A percentile compares a stretch with the other conserved stretches of the same genome.
phyloP scores from a whole-genome alignment of 2,329 filamentous ascomycete species.

The Monilinia vaccinii-corymbosi region DNA sequence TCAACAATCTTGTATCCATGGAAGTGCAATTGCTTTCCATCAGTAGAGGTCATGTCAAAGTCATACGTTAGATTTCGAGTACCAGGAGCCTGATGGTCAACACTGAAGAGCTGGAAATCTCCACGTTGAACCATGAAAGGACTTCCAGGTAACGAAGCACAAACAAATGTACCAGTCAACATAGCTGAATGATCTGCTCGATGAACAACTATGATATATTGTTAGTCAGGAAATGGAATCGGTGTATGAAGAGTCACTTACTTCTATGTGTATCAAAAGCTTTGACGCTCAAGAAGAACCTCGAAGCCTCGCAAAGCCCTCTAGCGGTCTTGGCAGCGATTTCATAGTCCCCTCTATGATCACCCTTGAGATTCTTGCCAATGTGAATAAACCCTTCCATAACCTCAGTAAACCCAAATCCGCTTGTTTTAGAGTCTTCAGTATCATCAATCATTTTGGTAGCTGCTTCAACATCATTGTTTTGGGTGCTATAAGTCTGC shows the following conservation, averaged over 20 bases:
- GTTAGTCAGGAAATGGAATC: neutral
- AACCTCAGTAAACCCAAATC: slow-evolving; percentile 54
- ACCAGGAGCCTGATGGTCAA: slow-evolving; percentile 44
- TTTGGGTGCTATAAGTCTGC: slow-evolving; percentile 13
- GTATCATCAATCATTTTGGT: slow-evolving; percentile 31
- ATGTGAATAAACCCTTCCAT: slow-evolving; percentile 53
- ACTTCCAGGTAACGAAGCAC: slow-evolving; percentile 43
- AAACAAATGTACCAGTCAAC: slow-evolving; percentile 51
- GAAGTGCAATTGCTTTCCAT: slow-evolving; percentile 46
- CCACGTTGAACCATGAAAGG: slow-evolving; percentile 53
- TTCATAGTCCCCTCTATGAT: slow-evolving; percentile 43
- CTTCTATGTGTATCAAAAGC: slow-evolving; percentile 42
- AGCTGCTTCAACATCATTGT: slow-evolving; percentile 34
- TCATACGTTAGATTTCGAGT: slow-evolving; percentile 52
- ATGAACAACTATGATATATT: slow-evolving; percentile 30
- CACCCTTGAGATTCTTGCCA: slow-evolving; percentile 33
- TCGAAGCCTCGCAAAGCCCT: slow-evolving; percentile 45
- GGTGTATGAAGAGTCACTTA: slow-evolving; percentile 15
- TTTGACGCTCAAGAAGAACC: slow-evolving; percentile 51
- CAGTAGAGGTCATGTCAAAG: slow-evolving; percentile 48
- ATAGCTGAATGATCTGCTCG: slow-evolving; percentile 42
- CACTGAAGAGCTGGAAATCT: slow-evolving; percentile 47
- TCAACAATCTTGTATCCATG: slow-evolving; percentile 55
- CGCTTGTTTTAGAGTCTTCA: slow-evolving; percentile 32
- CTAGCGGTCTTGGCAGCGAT: slow-evolving; percentile 43